Conservation (phyloP, 352 stramenopile genomes). For the Phytophthora ohioensis region DNA sequence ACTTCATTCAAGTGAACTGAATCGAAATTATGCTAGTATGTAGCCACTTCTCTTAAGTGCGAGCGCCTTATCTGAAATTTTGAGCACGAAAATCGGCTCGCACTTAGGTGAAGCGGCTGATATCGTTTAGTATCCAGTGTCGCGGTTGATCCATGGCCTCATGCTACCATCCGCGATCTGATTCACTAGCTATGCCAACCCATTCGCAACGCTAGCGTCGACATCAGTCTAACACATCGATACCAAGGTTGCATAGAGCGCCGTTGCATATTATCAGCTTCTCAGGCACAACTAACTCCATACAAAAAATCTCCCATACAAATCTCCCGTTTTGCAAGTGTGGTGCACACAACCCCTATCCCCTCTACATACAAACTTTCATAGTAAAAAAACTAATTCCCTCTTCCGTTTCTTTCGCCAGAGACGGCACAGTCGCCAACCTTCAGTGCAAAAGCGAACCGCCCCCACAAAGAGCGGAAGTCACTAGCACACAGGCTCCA, state of each 20-base stretch:
- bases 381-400: conserved; percentile 4
- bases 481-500: conserved; percentile 1
- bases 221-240: background rate
- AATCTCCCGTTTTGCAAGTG: no score
- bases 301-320: no score
- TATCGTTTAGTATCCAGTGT: conserved; percentile 22
- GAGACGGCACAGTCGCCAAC: conserved; percentile 16
- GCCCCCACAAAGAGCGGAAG: background rate
- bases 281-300: no score
- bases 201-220: conserved; percentile 8
- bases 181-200: conserved; percentile 29
- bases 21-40: background rate
- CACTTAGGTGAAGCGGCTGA: conserved; percentile 4
- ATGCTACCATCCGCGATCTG: conserved; percentile 3
- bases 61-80: conserved; percentile 7
- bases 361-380: background rate
- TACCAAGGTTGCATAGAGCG: conserved; percentile 1
- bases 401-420: conserved; percentile 34
- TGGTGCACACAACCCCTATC: conserved; percentile 9
- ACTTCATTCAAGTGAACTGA: no score
- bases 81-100: conserved; percentile 9
- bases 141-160: background rate
- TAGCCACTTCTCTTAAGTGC: conserved; percentile 11
- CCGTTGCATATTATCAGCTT: background rate
- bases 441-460: conserved; percentile 35